These are phyloP conservation scores for Aspergillus puulaauensis DNA, from an alignment of 2,329 filamentous ascomycete species.

Conservation along the genomic window DNA sequence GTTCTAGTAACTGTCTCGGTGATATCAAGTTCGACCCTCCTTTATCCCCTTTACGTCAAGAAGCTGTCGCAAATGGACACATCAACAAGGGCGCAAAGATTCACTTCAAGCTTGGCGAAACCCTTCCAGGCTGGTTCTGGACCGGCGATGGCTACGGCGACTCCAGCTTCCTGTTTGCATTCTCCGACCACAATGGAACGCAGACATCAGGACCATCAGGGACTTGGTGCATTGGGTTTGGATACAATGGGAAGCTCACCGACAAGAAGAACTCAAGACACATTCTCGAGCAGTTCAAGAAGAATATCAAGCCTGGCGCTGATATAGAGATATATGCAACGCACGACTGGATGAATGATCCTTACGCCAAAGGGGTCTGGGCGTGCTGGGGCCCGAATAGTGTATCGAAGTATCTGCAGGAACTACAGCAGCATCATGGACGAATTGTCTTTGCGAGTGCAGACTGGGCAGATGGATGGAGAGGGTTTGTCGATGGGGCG, in stretches of 20 bases:
- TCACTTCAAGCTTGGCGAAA: constrained; percentile 21
- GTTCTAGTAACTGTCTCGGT: constrained; percentile 7
- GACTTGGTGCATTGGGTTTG: constrained; percentile 22
- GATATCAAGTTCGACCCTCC: constrained; percentile 29
- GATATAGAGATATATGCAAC: constrained; percentile 12
- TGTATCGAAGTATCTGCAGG: constrained; percentile 15
- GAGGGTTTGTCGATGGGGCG: constrained; percentile 52
- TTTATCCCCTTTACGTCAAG: constrained; percentile 20
- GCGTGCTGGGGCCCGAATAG: constrained; percentile 17
- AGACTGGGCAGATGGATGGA: constrained; percentile 52
- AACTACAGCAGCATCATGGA: not conserved
- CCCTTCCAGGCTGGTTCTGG: constrained; percentile 14
- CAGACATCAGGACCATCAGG: constrained; percentile 4
- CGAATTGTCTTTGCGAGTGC: constrained; percentile 50
- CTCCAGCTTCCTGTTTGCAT: constrained; percentile 18
- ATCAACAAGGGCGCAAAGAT: constrained; percentile 31
- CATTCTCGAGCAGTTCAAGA: constrained; percentile 12
- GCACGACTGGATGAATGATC: constrained; percentile 32
- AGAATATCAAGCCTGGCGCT: constrained; percentile 3
- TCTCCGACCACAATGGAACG: constrained; percentile 22
- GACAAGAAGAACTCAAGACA: constrained; percentile 11
- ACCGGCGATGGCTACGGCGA: not conserved
- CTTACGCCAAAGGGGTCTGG: constrained; percentile 30
- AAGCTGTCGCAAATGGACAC: constrained; percentile 26
- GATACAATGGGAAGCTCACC: constrained; percentile 13